Percentiles rank a stretch among this genome's conserved stretches.
Conservation (phyloP, 2,329 filamentous ascomycete genomes). For the Venturia carpophila region DNA sequence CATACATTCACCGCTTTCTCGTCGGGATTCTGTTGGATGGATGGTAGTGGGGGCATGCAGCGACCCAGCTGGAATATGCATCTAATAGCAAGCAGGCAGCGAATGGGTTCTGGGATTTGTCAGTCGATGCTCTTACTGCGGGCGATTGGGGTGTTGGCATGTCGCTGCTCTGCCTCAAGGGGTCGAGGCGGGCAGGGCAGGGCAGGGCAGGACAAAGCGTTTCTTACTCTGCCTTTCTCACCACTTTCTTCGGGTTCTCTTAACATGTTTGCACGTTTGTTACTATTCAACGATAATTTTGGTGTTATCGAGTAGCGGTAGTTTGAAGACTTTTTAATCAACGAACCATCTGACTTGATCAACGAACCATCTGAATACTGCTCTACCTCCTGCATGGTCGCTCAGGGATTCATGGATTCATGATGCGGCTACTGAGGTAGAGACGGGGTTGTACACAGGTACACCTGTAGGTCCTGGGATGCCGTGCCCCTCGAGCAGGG, state of each 20-base stretch:
- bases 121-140: not conserved
- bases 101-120: not conserved
- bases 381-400: not conserved
- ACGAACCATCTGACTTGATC: not conserved
- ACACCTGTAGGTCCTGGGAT: not conserved
- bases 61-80: not conserved
- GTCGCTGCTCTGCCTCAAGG: not conserved
- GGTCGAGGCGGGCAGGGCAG: not conserved
- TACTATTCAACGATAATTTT: constrained; percentile 5
- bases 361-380: not conserved
- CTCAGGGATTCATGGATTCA: not conserved
- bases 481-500: not conserved
- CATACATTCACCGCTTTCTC: not conserved
- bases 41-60: constrained; percentile 4
- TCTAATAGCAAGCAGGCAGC: constrained; percentile 1
- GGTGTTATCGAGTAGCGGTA: constrained; percentile 1
- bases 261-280: not conserved
- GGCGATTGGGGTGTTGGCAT: not conserved
- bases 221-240: constrained; percentile 1
- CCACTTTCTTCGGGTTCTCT: not conserved
- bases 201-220: not conserved
- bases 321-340: not conserved
- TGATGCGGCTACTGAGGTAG: not conserved
- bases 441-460: not conserved
- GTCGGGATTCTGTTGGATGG: constrained; percentile 2